These are phyloP conservation scores for Taiwanofungus camphoratus DNA, from an alignment of 1,284 basidiomycete genomes.

Conservation along the genomic window DNA sequence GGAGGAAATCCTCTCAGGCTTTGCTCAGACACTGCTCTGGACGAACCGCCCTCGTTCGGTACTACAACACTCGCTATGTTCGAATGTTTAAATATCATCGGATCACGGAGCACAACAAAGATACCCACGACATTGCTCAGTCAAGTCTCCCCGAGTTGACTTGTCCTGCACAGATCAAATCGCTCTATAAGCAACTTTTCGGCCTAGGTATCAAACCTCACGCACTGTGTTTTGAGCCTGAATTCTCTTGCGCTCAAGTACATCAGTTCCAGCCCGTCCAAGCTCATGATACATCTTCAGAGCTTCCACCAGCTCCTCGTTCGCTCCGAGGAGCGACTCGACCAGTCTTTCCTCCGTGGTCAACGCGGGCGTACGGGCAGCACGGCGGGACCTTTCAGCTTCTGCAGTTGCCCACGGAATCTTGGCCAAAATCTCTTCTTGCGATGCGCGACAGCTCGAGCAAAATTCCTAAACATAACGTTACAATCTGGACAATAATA, in stretches of 20 bases:
- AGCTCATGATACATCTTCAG: slow-evolving; percentile 51
- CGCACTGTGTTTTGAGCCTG: too few relatives aligned
- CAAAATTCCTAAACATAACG: slow-evolving; percentile 56
- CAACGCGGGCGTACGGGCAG: slow-evolving; percentile 11
- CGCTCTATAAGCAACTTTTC: too few relatives aligned
- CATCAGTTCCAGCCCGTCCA: slow-evolving; percentile 66
- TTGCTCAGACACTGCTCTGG: slow-evolving; percentile 7
- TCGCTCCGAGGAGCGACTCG: slow-evolving; percentile 56
- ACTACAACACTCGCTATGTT: too few relatives aligned
- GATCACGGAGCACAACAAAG: too few relatives aligned
- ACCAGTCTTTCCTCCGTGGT: slow-evolving; percentile 58
- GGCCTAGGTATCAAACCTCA: too few relatives aligned
- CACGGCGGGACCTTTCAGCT: slow-evolving; percentile 50
- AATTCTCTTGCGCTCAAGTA: too few relatives aligned
- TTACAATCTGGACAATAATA: too few relatives aligned
- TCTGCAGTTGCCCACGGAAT: slow-evolving; percentile 74
- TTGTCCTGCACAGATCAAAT: too few relatives aligned
- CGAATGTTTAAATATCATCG: too few relatives aligned
- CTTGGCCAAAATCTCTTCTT: slow-evolving; percentile 66
- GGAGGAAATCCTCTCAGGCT: slow-evolving; percentile 35
- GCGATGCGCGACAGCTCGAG: slow-evolving; percentile 58
- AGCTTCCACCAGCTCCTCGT: slow-evolving; percentile 44
- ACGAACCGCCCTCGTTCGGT: too few relatives aligned
- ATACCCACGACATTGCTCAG: too few relatives aligned
- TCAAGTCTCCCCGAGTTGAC: too few relatives aligned